Conservation (phyloP, 2,329 filamentous ascomycete genomes). For the Aspergillus eucalypticola region DNA sequence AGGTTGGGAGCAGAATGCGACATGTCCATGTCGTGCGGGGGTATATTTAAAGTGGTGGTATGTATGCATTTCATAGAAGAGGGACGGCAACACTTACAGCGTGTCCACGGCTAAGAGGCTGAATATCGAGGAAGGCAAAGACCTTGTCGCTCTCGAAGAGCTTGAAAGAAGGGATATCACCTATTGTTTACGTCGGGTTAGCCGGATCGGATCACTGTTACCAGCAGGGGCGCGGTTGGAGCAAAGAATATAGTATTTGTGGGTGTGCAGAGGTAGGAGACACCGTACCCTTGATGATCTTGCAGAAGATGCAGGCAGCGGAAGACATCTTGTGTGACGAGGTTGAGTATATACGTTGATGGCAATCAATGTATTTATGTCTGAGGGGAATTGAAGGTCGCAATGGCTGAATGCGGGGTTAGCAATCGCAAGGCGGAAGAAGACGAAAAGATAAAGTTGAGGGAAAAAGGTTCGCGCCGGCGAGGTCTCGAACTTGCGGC, state of each 20-base stretch:
- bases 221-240: slow-evolving; percentile 4
- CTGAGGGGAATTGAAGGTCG: not conserved
- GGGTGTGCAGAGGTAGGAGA: not conserved
- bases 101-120: slow-evolving; percentile 83
- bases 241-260: not conserved
- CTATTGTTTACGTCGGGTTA: slow-evolving; percentile 49
- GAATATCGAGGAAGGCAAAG: slow-evolving; percentile 93
- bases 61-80: not conserved
- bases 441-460: slow-evolving; percentile 1
- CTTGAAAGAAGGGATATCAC: slow-evolving; percentile 95
- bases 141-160: slow-evolving; percentile 93
- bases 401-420: slow-evolving; percentile 21
- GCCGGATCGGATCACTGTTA: not conserved
- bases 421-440: slow-evolving; percentile 10
- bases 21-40: slow-evolving; percentile 19
- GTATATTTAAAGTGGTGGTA: not conserved
- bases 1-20: not conserved
- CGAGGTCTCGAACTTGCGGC: slow-evolving; percentile 33
- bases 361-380: not conserved
- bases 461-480: slow-evolving; percentile 5
- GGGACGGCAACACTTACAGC: slow-evolving; percentile 61
- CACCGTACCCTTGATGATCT: slow-evolving; percentile 84
- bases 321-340: slow-evolving; percentile 29
- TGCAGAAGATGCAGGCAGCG: slow-evolving; percentile 91
- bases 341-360: not conserved